Conservation (phyloP, 2,329 filamentous ascomycete genomes). For the Knufia fluminis region DNA sequence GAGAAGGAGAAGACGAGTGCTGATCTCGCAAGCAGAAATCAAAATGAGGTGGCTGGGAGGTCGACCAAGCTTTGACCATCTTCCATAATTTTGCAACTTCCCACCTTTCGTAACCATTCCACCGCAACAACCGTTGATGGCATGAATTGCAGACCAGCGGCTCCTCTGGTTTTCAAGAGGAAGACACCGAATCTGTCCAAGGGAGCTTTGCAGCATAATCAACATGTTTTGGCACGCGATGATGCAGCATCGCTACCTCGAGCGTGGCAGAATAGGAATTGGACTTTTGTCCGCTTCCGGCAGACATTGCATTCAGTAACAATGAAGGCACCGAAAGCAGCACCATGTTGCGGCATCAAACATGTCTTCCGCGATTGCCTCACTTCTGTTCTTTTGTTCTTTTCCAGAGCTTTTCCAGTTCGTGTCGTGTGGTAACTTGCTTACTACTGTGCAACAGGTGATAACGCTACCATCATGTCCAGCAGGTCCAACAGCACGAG, state of each 20-base stretch:
- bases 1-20: not conserved
- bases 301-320: not conserved
- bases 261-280: too few species aligned
- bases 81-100: not conserved
- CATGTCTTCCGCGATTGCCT: not conserved
- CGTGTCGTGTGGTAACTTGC: not conserved
- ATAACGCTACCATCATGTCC: not conserved
- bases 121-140: not conserved
- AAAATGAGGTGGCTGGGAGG: slow-evolving; percentile 5
- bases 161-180: too few species aligned
- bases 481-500: not conserved
- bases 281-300: not conserved
- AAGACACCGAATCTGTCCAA: too few species aligned
- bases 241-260: too few species aligned
- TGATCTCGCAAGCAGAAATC: not conserved
- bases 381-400: not conserved
- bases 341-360: not conserved
- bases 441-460: not conserved
- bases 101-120: not conserved
- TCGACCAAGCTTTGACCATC: slow-evolving; percentile 13
- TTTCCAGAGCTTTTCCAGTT: not conserved
- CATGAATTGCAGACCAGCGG: too few species aligned
- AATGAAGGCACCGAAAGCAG: not conserved
- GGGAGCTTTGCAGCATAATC: too few species aligned
- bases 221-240: too few species aligned